Evolutionary conservation across 108 stramenopile species (phyloP), one percentile per base, ranked within the genome.

Genomic region (Cyclotella kingstonii): DNA sequence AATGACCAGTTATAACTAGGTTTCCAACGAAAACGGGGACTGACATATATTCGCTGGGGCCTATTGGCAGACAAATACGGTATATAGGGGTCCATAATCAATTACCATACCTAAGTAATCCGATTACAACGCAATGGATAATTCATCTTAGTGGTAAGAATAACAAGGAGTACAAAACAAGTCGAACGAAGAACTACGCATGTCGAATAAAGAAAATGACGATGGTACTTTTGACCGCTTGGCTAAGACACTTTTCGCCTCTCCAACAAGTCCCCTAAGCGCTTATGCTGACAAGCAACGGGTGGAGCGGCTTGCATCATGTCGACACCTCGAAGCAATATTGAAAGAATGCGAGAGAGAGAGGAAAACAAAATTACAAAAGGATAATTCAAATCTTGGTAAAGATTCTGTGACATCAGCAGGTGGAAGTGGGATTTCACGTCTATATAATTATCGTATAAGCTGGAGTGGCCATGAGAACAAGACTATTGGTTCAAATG

Each of bases 361-460:
- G 21, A 57, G 35, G 30, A 30, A 54, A 29, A 49, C 28, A 36
- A 21, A 41, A 50, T 17, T 26, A 17, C 42, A 27, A 12, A 64
- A 23, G 42, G 40, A 23, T 15, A 40, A 25, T n/a, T 11, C 18
- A 17, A 26, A 31, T 31, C 5, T n/a, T 29, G 40, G 11, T 23
- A 55, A 44, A 28, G 22, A 48, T 41, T 3, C 48, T 36, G 31
- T 48, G 11, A 25, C 29, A 36, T 35, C 33, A 9, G 35, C 7
- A 7, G 50, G 63, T 54, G 58, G 52, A 17, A 49, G 25, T 10
- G 42, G 51, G 47, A 65, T 73, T 22, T 10, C 63, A 12, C 57
- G 63, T 1, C 65, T 65, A 34, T 73, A 65, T 40, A 46, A 52
- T n/a, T 73, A 63, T n/a, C n/a, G n/a, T n/a, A n/a, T n/a, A n/a